Evolutionary conservation across 2,329 filamentous ascomycete species (phyloP).

Genomic region (Stenocarpella maydis): DNA sequence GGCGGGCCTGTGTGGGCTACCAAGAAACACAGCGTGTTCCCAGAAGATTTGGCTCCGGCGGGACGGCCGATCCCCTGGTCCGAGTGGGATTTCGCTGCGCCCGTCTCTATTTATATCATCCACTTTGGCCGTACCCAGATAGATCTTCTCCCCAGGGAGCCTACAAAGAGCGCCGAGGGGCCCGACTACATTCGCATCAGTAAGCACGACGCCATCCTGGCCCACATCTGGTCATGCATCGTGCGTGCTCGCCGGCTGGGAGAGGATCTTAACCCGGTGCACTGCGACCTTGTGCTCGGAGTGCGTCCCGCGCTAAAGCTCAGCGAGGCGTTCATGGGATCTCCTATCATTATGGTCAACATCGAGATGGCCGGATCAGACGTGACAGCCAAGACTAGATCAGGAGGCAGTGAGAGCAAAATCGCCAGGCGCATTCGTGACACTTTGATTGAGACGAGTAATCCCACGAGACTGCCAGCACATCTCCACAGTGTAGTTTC

Average conservation of each 20-base stretch:
- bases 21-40: background rate
- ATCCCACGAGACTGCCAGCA: background rate
- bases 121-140: background rate
- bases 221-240: constrained; percentile 4
- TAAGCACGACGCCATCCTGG: constrained; percentile 1
- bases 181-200: background rate
- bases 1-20: constrained; percentile 8
- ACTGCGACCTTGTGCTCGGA: background rate
- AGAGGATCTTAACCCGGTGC: background rate
- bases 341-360: constrained; percentile 1
- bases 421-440: constrained; percentile 3
- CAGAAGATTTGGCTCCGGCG: background rate
- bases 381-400: background rate
- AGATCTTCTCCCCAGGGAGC: background rate
- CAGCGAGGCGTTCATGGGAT: background rate
- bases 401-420: background rate
- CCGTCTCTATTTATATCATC: background rate
- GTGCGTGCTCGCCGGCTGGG: background rate
- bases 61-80: background rate
- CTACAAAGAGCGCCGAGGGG: background rate
- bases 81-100: constrained; percentile 1
- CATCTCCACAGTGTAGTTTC: constrained; percentile 1
- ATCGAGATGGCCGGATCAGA: constrained; percentile 2
- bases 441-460: background rate
- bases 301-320: constrained; percentile 1